Percentiles rank a stretch among this genome's conserved stretches.
phyloP scores from a whole-genome alignment of 2,329 filamentous ascomycete genomes.

The Dactylonectria macrodidyma region DNA sequence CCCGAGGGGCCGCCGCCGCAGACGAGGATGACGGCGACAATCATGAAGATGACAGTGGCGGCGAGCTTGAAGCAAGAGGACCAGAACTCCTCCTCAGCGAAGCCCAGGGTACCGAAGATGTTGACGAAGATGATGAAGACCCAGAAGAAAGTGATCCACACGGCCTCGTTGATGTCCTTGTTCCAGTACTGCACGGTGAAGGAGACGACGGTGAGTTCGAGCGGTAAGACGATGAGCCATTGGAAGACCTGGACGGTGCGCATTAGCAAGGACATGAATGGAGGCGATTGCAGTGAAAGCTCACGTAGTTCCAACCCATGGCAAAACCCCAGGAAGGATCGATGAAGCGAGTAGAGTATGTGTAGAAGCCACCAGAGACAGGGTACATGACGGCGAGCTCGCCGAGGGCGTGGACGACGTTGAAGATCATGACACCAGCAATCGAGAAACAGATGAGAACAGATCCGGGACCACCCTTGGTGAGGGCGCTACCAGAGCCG shows the following conservation, averaged over 20 bases:
- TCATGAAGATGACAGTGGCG: slow-evolving; percentile 74
- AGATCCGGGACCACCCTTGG: slow-evolving; percentile 63
- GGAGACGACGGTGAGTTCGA: slow-evolving; percentile 66
- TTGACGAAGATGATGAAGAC: slow-evolving; percentile 65
- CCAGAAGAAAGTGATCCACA: slow-evolving; percentile 70
- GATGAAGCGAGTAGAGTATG: slow-evolving; percentile 73
- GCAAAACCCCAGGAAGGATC: slow-evolving; percentile 73
- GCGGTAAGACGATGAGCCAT: slow-evolving; percentile 65
- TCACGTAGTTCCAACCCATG: slow-evolving; percentile 60
- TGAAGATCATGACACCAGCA: slow-evolving; percentile 73
- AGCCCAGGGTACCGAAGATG: slow-evolving; percentile 69
- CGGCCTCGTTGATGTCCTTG: slow-evolving; percentile 58
- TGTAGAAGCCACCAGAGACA: slow-evolving; percentile 75
- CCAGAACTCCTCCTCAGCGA: slow-evolving; percentile 70
- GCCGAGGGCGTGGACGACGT: slow-evolving; percentile 73
- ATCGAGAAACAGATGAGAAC: slow-evolving; percentile 67
- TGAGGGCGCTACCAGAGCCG: slow-evolving; percentile 69
- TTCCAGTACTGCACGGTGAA: slow-evolving; percentile 69
- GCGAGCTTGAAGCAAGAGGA: slow-evolving; percentile 69
- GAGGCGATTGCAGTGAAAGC: neutral
- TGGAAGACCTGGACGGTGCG: slow-evolving; percentile 55
- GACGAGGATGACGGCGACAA: slow-evolving; percentile 71
- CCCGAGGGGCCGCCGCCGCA: slow-evolving; percentile 69
- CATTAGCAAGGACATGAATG: slow-evolving; percentile 23
- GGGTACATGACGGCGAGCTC: slow-evolving; percentile 75